These are phyloP conservation scores for Homolaphlyctis polyrhiza DNA, from an alignment of 371 early-diverging fungal genomes.

Conservation along the genomic window DNA sequence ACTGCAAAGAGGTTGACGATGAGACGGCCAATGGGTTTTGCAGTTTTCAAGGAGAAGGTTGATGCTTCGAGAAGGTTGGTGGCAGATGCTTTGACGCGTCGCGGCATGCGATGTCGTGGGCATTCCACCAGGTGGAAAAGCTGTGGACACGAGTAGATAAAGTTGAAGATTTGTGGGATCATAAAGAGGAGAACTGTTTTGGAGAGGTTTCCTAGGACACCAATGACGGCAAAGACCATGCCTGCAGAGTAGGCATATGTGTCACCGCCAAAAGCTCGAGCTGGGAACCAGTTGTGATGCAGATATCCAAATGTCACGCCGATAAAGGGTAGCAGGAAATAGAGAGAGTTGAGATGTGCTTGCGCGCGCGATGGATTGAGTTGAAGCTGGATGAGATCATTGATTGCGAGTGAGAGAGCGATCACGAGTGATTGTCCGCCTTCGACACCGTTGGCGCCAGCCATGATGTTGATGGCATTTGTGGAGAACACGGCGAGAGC, in stretches of 20 bases:
- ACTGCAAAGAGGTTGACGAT: constrained; percentile 33
- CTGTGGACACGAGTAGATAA: constrained; percentile 92
- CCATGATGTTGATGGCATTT: constrained; percentile 96
- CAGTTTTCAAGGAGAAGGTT: constrained; percentile 9
- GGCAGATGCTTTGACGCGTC: constrained; percentile 13
- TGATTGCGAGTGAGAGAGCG: constrained; percentile 72
- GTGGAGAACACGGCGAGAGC: constrained; percentile 90
- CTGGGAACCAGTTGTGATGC: constrained; percentile 88
- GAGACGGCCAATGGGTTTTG: constrained; percentile 16
- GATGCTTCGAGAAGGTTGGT: constrained; percentile 9
- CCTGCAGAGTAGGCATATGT: constrained; percentile 97
- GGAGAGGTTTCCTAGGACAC: constrained; percentile 87
- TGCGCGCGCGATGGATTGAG: constrained; percentile 34
- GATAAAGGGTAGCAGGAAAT: constrained; percentile 87
- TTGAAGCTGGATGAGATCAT: constrained; percentile 60
- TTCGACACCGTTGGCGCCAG: constrained; percentile 98
- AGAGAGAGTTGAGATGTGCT: constrained; percentile 77
- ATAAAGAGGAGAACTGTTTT: constrained; percentile 93
- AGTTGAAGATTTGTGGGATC: constrained; percentile 94
- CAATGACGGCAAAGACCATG: constrained; percentile 95
- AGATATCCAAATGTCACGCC: constrained; percentile 76
- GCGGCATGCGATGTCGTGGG: constrained; percentile 95
- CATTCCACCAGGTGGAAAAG: constrained; percentile 92
- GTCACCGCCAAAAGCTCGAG: constrained; percentile 95
- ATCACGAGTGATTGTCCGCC: constrained; percentile 90